Evolutionary conservation across 495 filamentous ascomycete genomes (phyloP), one percentile per base, ranked within the genome.

Genomic region (Trichoderma orchidacearum): DNA sequence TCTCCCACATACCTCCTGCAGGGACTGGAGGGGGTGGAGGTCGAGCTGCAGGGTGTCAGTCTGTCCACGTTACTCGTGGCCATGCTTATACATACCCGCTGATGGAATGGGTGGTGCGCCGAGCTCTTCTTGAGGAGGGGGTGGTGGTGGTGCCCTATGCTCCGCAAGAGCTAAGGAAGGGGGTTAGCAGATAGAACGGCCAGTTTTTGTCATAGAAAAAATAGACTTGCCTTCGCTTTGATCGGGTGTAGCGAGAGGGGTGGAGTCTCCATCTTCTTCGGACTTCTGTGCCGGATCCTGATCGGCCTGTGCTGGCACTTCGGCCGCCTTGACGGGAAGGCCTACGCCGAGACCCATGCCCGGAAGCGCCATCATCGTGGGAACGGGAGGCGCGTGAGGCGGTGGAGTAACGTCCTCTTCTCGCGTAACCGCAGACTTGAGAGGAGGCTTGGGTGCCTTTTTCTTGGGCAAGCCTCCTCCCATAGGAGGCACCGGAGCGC

Each of bases 331-430:
- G 57, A 68, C 72, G 51, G 67, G 64, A 18, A 73, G 60, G 35
- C 78, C 79, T 79, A 94, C 81, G 17, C 87, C 86, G 17, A 73
- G 60, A 36, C 78, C 79, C 80, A 94, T 81, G 17, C 87, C 86
- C 25, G 86, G 86, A 59, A 91, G 69, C 21, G 84, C 80, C 73
- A 91, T 84, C 70, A 89, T 81, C 23, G 61, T 63, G 17, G 86
- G 85, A 25, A 93, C 76, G n/a, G 87, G 86, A 58, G 85, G 82
- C 36, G 81, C 84, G 38, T 66, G 62, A 50, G 75, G 65, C 32
- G 75, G 68, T 13, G 78, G 70, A 25, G 72, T 67, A 13, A 73
- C 68, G 5, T 61, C 58, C 27, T 70, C 67, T 45, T 77, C 76
- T 8, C 74, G 59, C 51, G 66, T 70, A 54, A 71, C 70, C 27